These are phyloP conservation scores for Xylaria cubensis DNA, from an alignment of 495 filamentous ascomycete species.

Conservation along the genomic window DNA sequence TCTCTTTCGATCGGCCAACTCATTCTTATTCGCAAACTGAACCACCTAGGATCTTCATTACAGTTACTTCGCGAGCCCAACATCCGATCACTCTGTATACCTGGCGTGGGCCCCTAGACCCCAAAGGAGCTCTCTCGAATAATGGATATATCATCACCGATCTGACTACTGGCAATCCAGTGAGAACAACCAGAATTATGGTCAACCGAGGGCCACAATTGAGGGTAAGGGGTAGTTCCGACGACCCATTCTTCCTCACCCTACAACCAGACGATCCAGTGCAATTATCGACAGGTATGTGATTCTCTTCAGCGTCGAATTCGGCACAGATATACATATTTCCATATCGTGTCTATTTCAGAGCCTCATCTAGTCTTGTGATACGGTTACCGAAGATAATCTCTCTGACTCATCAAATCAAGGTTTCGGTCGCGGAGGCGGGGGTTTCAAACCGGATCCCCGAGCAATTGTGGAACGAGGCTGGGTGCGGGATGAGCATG, in stretches of 20 bases:
- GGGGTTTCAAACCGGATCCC: not conserved
- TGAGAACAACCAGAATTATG: not conserved
- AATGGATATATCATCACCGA: constrained; percentile 5
- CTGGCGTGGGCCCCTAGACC: constrained; percentile 1
- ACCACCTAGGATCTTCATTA: not conserved
- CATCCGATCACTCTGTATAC: constrained; percentile 11
- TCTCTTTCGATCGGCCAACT: constrained; percentile 5
- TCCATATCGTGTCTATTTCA: not conserved
- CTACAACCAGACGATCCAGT: not conserved
- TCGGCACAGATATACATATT: not conserved
- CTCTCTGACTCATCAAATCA: not conserved
- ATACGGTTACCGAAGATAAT: not conserved
- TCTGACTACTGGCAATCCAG: not conserved
- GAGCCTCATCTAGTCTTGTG: not conserved
- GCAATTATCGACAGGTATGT: constrained; percentile 19
- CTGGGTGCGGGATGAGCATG: constrained; percentile 5
- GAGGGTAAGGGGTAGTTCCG: not conserved
- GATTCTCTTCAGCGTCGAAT: not conserved
- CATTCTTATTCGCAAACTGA: constrained; percentile 12
- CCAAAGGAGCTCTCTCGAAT: constrained; percentile 3
- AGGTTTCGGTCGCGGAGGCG: constrained; percentile 12
- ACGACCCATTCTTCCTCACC: constrained; percentile 7
- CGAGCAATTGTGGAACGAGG: not conserved
- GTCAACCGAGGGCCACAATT: not conserved
- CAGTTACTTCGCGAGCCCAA: not conserved